Percentiles rank a stretch among this genome's conserved stretches.
Evolutionary conservation across 208 protist genomes (phyloP).

Genomic region (Crithidia fasciculata): DNA sequence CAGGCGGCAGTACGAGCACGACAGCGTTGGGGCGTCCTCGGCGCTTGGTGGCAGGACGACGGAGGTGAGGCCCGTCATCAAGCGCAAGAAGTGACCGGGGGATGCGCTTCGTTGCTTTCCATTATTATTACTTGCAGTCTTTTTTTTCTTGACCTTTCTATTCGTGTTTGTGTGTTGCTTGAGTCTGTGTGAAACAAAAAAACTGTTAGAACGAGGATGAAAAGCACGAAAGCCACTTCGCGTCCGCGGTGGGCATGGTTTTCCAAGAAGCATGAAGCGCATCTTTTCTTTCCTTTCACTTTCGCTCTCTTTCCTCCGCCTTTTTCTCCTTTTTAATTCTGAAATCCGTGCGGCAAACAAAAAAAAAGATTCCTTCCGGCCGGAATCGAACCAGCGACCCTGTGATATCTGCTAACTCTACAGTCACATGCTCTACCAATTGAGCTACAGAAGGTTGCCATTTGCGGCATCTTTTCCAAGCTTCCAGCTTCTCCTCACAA

Average conservation of each 20-base stretch:
- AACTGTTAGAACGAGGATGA: too few species aligned
- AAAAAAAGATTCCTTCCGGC: constrained; percentile 55
- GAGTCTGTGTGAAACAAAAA: too few species aligned
- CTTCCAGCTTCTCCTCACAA: background rate
- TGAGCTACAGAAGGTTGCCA: constrained; percentile 40
- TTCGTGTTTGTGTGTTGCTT: background rate
- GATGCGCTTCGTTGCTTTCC: background rate
- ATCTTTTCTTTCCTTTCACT: background rate
- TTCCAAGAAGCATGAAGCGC: background rate
- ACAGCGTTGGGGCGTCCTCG: background rate
- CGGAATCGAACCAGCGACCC: constrained; percentile 88
- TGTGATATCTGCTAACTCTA: constrained; percentile 70
- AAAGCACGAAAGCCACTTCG: too few species aligned
- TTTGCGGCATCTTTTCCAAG: background rate
- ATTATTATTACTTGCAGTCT: background rate
- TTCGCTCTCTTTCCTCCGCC: background rate
- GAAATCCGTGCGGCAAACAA: background rate
- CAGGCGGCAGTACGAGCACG: constrained; percentile 68
- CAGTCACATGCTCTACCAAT: constrained; percentile 51
- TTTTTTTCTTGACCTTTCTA: background rate
- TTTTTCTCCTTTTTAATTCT: background rate
- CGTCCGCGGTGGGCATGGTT: too few species aligned
- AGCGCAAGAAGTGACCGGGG: constrained; percentile 16
- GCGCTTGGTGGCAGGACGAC: background rate
- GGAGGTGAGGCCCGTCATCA: constrained; percentile 30